A percentile compares a stretch with the other conserved stretches of the same genome.
Conservation (phyloP, 2,329 filamentous ascomycete genomes). For the Aschersonia sp. region DNA sequence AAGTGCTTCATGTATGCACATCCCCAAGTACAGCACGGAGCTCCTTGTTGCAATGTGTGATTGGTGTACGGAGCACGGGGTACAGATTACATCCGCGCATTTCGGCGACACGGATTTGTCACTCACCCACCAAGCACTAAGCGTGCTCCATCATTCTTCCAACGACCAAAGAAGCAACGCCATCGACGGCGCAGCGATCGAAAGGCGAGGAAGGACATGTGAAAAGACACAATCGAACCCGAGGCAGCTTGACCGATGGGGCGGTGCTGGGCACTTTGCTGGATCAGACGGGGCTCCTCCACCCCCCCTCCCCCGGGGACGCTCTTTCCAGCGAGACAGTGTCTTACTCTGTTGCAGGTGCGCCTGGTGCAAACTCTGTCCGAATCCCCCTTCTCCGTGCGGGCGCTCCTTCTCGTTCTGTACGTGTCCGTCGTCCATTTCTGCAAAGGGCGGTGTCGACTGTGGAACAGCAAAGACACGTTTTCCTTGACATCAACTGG, state of each 20-base stretch:
- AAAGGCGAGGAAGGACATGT: not conserved
- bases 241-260: not conserved
- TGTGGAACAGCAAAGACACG: not conserved
- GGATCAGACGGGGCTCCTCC: not conserved
- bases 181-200: too few species aligned
- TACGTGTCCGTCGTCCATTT: too few species aligned
- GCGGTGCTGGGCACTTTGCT: not conserved
- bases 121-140: too few species aligned
- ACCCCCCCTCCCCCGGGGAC: not conserved
- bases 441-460: not conserved
- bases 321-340: not conserved
- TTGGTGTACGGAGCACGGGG: too few species aligned
- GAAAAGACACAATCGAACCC: not conserved
- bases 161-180: not conserved
- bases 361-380: not conserved
- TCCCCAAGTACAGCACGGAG: too few species aligned
- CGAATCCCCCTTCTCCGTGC: not conserved
- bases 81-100: too few species aligned
- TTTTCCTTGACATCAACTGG: not conserved
- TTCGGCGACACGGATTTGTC: too few species aligned
- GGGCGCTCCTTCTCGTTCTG: too few species aligned
- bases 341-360: not conserved
- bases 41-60: too few species aligned
- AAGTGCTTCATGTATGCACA: too few species aligned
- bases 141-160: not conserved